Base-by-base conservation (phyloP, 75 land plant genomes). In the Picea glauca region DNA sequence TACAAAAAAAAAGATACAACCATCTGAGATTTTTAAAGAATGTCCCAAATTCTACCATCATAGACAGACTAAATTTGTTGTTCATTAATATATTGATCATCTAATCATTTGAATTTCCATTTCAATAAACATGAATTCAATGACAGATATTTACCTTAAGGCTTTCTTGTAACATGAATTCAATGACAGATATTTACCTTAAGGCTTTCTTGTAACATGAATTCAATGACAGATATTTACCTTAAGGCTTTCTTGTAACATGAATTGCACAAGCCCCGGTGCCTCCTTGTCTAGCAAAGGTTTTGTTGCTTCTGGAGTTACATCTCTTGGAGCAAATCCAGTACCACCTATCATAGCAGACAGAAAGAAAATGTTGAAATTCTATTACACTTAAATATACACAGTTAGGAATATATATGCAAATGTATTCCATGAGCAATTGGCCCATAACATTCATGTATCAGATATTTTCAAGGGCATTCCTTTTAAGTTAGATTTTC, bases 281-380 rank as follows among this genome's bases (percentile, higher is more conserved):
- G 99, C 88, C 82, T 94, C 98, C 63, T 91, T 95, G 21, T 97
- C 81, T 60, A 97, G 83, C 76, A 97, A 58, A 35, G 80, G 80
- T 78, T 86, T 91, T 76, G 99, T 97, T 72, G 99, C 99, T 84
- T 97, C 99, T 56, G 98, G 99, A n/a, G 99, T 97, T 23, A 97
- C 91, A 81, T 97, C 99, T 79, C 98, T 88, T 59, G 95, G 98
- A 20, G 98, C 81, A 76, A 87, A 94, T 40, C 99, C 99, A 62
- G 98, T 97, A 18, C 99, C 99, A 79, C 99, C 99, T 93, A 80
- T 18, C 68, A 56, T n/a, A 61, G 56, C 56, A 43, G 20, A 70
- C 26, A 76, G 26, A 54, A 9, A 3, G 9, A 56, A 26, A 58
- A 60, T 21, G 50, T 70, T 43, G 23, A 43, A 70, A 31, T 62